Evolutionary conservation across 2,329 filamentous ascomycete species (phyloP), one percentile per base, ranked within the genome.

Genomic region (Aspergillus niger): DNA sequence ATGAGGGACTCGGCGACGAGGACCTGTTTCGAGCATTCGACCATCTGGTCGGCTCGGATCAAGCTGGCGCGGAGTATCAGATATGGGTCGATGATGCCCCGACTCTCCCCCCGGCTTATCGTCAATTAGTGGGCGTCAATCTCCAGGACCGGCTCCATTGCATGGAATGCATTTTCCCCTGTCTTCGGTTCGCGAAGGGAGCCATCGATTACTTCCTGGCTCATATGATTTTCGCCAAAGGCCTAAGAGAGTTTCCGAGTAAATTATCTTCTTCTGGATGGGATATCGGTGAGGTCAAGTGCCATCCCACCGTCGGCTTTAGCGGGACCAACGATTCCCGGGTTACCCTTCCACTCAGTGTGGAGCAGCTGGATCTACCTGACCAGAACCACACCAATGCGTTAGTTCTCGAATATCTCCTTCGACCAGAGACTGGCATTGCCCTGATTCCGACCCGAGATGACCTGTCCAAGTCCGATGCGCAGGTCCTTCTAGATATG

Each of bases 261-360:
- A 91, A 90, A 61, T 73, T 91, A 0, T 86, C 85, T 0, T 81
- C 86, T 0, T 91, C 88, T 0, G 88, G 87, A 0, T 91, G 88
- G 89, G 87, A 91, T 61, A 75, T 91, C 17, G 64, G 61, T 5
- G 69, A 76, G 39, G 51, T 51, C 4, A 87, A 82, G 57, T 5
- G 17, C 0, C 74, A 85, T 20, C 78, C 81, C 0, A 86, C 82
- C 0, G 87, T 85, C 0, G 89, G 89, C 0, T 92, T 92, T 67
- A 90, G 86, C 57, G 89, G 89, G 0, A 92, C 89, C 0, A 88
- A 86, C 24, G 89, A 91, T 64, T 85, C 83, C 0, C 73, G 80
- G 10, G 76, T 80, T n/a, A 68, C 88, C 0, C 76, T 91, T 0
- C 88, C 89, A 0, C 66, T 88, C 0, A 74, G 67, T 0, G 79